A percentile compares a stretch with the other conserved stretches of the same genome.
Conservation (phyloP, 2,329 filamentous ascomycete genomes). For the Penicillium sp. region DNA sequence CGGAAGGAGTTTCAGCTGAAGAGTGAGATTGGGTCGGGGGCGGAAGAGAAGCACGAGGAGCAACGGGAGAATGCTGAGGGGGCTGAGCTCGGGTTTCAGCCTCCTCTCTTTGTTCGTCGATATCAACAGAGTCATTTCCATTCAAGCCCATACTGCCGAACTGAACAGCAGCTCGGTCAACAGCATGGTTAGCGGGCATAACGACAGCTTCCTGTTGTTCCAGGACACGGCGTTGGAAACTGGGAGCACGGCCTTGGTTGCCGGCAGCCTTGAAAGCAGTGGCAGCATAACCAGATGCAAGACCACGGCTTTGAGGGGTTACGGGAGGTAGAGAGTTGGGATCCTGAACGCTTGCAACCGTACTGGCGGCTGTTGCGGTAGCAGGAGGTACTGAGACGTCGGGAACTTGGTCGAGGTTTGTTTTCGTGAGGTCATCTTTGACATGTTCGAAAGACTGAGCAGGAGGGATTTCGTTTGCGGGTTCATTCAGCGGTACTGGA, state of each 20-base stretch:
- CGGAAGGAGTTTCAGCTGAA: constrained; percentile 38
- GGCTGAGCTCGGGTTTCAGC: constrained; percentile 91
- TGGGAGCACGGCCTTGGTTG: constrained; percentile 62
- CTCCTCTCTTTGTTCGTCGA: constrained; percentile 92
- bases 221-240: constrained; percentile 78
- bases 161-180: constrained; percentile 88
- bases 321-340: constrained; percentile 57
- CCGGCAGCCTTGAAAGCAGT: constrained; percentile 75
- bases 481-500: constrained; percentile 31
- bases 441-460: constrained; percentile 58
- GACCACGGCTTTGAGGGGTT: constrained; percentile 45
- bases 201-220: constrained; percentile 97
- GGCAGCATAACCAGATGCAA: constrained; percentile 70
- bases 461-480: constrained; percentile 28
- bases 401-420: constrained; percentile 85
- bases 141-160: constrained; percentile 94
- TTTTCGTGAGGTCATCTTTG: constrained; percentile 80
- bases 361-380: constrained; percentile 83
- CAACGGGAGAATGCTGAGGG: constrained; percentile 84
- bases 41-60: constrained; percentile 81
- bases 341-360: constrained; percentile 80
- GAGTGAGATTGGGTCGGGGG: constrained; percentile 50
- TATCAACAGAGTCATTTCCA: constrained; percentile 61
- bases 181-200: constrained; percentile 94
- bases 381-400: constrained; percentile 73